phyloP scores from a whole-genome alignment of 1,284 basidiomycete species.

The Erythrobasidium hasegawianum region DNA sequence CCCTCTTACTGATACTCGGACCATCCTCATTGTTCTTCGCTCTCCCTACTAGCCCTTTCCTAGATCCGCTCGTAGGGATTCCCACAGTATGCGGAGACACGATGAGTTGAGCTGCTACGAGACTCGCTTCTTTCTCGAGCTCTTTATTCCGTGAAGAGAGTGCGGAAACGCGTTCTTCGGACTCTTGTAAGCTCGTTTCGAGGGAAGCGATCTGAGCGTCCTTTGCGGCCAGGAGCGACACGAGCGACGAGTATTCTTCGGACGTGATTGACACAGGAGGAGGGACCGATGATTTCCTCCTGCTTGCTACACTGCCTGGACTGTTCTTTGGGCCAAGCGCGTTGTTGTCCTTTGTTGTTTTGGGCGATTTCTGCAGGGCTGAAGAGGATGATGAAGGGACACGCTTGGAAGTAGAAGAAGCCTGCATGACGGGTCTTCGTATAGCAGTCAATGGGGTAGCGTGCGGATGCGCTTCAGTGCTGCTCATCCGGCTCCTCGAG shows the following conservation, averaged over 20 bases:
- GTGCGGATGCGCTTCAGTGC: background rate
- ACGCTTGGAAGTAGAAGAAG: slow-evolving; percentile 2
- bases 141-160: background rate
- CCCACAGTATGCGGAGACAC: background rate
- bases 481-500: slow-evolving; percentile 9
- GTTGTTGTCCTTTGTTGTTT: slow-evolving; percentile 4
- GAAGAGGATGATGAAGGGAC: background rate
- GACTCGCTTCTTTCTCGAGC: slow-evolving; percentile 13
- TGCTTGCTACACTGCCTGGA: too few species aligned
- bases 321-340: too few species aligned
- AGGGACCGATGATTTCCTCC: background rate
- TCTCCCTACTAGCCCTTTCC: background rate
- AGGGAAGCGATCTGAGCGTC: slow-evolving; percentile 16
- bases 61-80: background rate
- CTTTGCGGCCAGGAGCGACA: slow-evolving; percentile 22
- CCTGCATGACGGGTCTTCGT: slow-evolving; percentile 11
- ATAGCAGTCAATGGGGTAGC: slow-evolving; percentile 25
- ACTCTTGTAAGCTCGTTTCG: slow-evolving; percentile 8
- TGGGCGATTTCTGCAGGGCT: background rate
- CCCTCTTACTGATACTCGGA: background rate
- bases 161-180: background rate
- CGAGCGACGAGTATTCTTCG: slow-evolving; percentile 27
- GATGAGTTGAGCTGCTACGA: background rate
- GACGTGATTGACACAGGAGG: background rate
- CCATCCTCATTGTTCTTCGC: background rate